Base-by-base conservation (phyloP, 2,329 filamentous ascomycete genomes). In the Colletotrichum paranaense region DNA sequence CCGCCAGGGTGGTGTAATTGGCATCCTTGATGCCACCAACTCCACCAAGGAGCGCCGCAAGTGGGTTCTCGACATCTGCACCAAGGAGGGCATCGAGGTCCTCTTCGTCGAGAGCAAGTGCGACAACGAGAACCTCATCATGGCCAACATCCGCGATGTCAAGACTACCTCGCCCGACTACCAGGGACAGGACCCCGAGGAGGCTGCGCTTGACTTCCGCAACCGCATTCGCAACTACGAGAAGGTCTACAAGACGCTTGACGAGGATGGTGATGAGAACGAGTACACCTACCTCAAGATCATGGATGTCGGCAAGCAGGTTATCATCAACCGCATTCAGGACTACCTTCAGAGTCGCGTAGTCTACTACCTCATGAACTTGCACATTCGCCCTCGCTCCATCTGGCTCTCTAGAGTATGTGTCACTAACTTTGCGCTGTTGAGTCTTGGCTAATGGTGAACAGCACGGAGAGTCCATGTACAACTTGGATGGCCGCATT, bases 151-250 rank as follows among this genome's bases (percentile, higher is more conserved):
- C 77, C 91, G 95, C 76, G 95, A 98, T 81, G 97, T 99, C 79
- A 99, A 99, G 88, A 96, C 95, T 2, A 97, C 95, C 30, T 97
- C 94, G 69, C 97, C 97, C 1, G 97, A 99, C 84, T 99, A 99
- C 82, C 87, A 92, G 72, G 97, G 95, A 68, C 95, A 98, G 82
- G 97, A 99, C 80, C 97, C 97, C 1, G 97, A 99, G 82, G 88
- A 91, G 73, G 97, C 97, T 4, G 97, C 95, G 12, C 89, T 92
- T 70, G 97, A 99, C 82, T 99, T 99, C 85, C 92, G 95, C 75
- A 93, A 97, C 79, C 93, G 97, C 75, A 99, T 99, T 80, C 92
- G 93, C 79, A 98, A 98, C 84, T 99, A 99, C 84, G 97, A 99
- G 83, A 97, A 97, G 84, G 94, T 97, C 32, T 99, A 99, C 84